Percentiles rank a stretch among this genome's conserved stretches.
Conservation (phyloP, 805 yeast species). For the Metschnikowia noctiluminum region DNA sequence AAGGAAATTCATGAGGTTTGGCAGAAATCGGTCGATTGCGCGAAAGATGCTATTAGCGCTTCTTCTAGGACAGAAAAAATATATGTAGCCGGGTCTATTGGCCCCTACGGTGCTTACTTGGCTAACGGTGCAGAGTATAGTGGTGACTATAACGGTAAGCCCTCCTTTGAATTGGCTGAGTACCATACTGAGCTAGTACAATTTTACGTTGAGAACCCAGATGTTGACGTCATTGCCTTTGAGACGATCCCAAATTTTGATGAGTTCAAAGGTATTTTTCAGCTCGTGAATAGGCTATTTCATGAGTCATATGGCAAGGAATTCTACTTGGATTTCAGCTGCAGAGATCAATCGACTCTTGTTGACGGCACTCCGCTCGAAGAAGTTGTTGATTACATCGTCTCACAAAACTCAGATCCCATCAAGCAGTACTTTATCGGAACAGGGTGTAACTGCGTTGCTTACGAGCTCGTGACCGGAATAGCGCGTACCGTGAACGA, state of each 20-base stretch:
- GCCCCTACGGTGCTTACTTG: constrained; percentile 73
- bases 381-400: constrained; percentile 29
- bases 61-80: constrained; percentile 10
- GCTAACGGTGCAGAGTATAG: constrained; percentile 71
- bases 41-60: constrained; percentile 11
- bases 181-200: constrained; percentile 52
- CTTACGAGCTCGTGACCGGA: constrained; percentile 37
- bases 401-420: constrained; percentile 12
- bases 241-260: constrained; percentile 68
- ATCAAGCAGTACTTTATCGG: constrained; percentile 36
- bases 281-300: constrained; percentile 32
- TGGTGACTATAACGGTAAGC: constrained; percentile 54
- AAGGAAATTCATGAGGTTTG: constrained; percentile 11
- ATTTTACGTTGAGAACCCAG: constrained; percentile 33
- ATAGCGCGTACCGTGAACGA: constrained; percentile 36
- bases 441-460: constrained; percentile 70
- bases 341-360: constrained; percentile 21
- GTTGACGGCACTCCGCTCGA: constrained; percentile 32
- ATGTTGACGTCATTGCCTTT: constrained; percentile 56
- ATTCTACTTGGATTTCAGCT: constrained; percentile 43
- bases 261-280: constrained; percentile 53
- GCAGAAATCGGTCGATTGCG: constrained; percentile 17
- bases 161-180: constrained; percentile 35
- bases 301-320: constrained; percentile 28
- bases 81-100: constrained; percentile 60